phyloP scores from a whole-genome alignment of 495 filamentous ascomycete genomes.

The Neurospora sp. region DNA sequence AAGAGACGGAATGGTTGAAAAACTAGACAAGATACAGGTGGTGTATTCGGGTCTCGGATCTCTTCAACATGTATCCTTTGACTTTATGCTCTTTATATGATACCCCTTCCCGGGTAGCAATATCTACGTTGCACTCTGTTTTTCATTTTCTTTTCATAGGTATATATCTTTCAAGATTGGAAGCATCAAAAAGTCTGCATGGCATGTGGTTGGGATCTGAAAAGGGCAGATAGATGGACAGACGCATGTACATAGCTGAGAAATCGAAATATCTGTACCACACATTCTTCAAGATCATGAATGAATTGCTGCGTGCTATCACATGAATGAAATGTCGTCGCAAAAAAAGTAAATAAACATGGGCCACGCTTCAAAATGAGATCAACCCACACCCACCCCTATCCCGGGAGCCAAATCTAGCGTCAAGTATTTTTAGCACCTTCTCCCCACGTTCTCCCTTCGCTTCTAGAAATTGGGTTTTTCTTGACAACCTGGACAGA shows the following conservation, averaged over 20 bases:
- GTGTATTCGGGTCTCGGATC: background rate
- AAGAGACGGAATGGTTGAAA: background rate
- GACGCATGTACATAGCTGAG: background rate
- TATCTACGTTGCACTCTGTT: background rate
- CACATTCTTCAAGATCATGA: background rate
- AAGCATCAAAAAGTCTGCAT: background rate
- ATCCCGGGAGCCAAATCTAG: background rate
- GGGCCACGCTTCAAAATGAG: background rate
- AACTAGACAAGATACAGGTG: background rate
- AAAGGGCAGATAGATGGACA: background rate
- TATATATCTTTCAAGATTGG: background rate
- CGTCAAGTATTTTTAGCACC: background rate
- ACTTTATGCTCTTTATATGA: background rate
- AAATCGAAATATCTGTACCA: background rate
- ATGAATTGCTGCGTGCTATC: background rate
- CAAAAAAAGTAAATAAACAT: background rate
- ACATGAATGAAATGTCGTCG: background rate
- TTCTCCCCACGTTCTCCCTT: background rate
- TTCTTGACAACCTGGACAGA: background rate
- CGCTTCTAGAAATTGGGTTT: background rate
- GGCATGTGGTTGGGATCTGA: background rate
- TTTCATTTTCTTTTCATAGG: background rate
- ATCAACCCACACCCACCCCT: background rate
- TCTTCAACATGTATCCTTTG: background rate
- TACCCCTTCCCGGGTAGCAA: background rate